phyloP scores from a whole-genome alignment of 1,139 yeast species.

The Lodderomyces margitis region DNA sequence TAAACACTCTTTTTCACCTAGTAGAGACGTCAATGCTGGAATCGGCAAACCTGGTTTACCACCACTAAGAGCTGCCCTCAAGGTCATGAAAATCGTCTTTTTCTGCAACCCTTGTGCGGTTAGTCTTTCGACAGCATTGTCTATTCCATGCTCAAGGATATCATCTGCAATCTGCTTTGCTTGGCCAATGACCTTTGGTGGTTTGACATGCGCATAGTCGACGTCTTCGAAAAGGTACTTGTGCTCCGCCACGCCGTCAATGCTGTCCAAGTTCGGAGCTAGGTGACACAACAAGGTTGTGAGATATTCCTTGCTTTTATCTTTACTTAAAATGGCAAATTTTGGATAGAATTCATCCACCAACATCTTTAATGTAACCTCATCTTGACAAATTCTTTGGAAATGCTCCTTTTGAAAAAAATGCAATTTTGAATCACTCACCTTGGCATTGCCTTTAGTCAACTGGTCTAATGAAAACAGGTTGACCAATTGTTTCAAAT shows the following conservation, averaged over 20 bases:
- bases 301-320: slow-evolving; percentile 20
- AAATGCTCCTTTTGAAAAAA: slow-evolving; percentile 72
- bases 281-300: slow-evolving; percentile 14
- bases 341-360: slow-evolving; percentile 28
- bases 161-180: slow-evolving; percentile 8
- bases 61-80: slow-evolving; percentile 75
- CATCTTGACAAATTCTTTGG: slow-evolving; percentile 33
- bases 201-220: slow-evolving; percentile 21
- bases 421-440: slow-evolving; percentile 69
- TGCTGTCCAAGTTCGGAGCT: slow-evolving; percentile 42
- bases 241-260: slow-evolving; percentile 50
- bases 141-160: slow-evolving; percentile 15
- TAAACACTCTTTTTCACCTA: slow-evolving; percentile 49
- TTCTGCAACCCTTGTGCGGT: slow-evolving; percentile 34
- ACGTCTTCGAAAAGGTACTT: slow-evolving; percentile 50
- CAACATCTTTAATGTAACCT: slow-evolving; percentile 28
- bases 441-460: slow-evolving; percentile 93
- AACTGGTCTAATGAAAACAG: slow-evolving; percentile 60
- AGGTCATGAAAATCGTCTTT: slow-evolving; percentile 54
- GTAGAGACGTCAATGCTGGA: slow-evolving; percentile 53
- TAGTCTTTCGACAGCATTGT: slow-evolving; percentile 14
- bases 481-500: slow-evolving; percentile 50
- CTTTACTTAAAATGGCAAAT: slow-evolving; percentile 18
- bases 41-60: slow-evolving; percentile 69
- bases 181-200: slow-evolving; percentile 10